Base-by-base conservation (phyloP, 1,284 basidiomycete genomes). In the Singerocomus inundabilis region DNA sequence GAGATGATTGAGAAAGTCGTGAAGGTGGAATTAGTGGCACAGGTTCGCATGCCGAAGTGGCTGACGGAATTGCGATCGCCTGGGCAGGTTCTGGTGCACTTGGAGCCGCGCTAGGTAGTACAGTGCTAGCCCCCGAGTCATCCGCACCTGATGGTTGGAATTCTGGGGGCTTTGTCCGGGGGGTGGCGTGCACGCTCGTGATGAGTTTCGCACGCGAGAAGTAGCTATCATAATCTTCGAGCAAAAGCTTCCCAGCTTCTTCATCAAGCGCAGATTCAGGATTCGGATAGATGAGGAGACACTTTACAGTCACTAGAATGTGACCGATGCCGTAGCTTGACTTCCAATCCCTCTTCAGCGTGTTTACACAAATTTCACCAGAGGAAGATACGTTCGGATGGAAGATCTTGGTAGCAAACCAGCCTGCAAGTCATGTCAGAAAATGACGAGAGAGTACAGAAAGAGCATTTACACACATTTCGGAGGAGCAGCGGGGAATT, bases 281-380 rank as follows among this genome's bases (percentile, higher is more conserved):
- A 66, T 98, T 98, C 12, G 95, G 95, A 62, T 93, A 93, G 59
- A 98, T 97, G 55, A 98, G 80, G 30, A 98, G 81, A 64, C 95
- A 97, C 68, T 94, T 95, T 60, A 97, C 86, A 32, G 91, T 93
- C 63, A 92, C 85, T 9, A 97, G 78, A 50, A 97, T 96, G 66
- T 96, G 90, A 5, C 77, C 83, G 32, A 98, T 91, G 25, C 93
- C 94, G 59, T 92, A 95, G n/a, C 84, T 81, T 16, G 88, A 81
- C 67, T 92, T 86, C 95, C 95, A 98, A 62, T 95, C 93, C 71
- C 97, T 98, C 77, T 98, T 98, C 26, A 98, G 75, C 5, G 93
- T 98, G 71, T 95, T 95, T 10, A 98, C 95, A 70, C 95, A 98
- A 59, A 98, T 98, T 70, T 97, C 95, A 29, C 94, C 94, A 0